Percentiles rank a stretch among this genome's conserved stretches.
Evolutionary conservation across 352 stramenopile species (phyloP).

Genomic region (Paralagenidium karlingii): DNA sequence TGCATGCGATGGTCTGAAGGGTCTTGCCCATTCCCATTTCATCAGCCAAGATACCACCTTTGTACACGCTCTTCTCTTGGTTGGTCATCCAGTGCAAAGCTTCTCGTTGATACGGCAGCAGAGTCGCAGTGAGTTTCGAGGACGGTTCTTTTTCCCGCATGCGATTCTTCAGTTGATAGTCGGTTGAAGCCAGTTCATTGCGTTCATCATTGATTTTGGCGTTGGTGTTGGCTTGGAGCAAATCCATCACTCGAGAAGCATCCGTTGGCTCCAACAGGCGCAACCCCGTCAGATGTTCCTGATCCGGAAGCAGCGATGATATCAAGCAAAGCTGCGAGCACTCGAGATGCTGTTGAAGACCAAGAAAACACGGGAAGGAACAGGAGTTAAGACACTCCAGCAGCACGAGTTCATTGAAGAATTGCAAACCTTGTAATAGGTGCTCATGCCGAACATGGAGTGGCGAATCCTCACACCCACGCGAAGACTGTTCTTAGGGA

Average conservation of each 20-base stretch:
- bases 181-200: slow-evolving; percentile 40
- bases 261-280: slow-evolving; percentile 21
- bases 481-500: slow-evolving; percentile 24
- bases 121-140: slow-evolving; percentile 54
- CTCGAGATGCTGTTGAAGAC: slow-evolving; percentile 15
- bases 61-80: slow-evolving; percentile 86
- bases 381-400: not conserved
- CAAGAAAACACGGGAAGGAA: not conserved
- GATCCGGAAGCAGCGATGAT: not conserved
- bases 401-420: not conserved
- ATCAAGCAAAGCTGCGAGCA: slow-evolving; percentile 30
- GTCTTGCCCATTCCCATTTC: slow-evolving; percentile 99
- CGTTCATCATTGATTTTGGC: slow-evolving; percentile 60
- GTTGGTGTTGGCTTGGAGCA: slow-evolving; percentile 33
- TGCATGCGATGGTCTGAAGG: slow-evolving; percentile 93
- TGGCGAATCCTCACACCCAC: slow-evolving; percentile 49
- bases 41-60: slow-evolving; percentile 95
- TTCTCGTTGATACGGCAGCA: slow-evolving; percentile 99
- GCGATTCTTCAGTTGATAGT: slow-evolving; percentile 56
- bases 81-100: slow-evolving; percentile 90
- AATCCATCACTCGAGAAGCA: no score
- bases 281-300: slow-evolving; percentile 11
- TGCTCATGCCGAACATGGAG: slow-evolving; percentile 70
- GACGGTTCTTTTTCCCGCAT: slow-evolving; percentile 66
- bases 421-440: slow-evolving; percentile 60